These are phyloP conservation scores for Prunus mongolica DNA, from an alignment of 306 rosid species.

Conservation along the genomic window DNA sequence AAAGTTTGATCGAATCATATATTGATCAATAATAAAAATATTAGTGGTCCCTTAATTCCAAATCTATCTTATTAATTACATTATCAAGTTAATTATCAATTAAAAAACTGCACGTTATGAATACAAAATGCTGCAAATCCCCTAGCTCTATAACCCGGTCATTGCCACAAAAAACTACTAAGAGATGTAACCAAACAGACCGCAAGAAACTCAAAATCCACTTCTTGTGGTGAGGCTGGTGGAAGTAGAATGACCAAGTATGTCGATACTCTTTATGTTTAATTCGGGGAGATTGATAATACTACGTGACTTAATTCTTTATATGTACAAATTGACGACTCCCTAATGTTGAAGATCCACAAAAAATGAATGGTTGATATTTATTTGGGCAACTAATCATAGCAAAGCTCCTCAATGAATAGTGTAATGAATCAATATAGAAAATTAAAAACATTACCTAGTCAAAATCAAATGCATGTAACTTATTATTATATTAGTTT, in stretches of 20 bases:
- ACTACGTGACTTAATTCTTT: too few species aligned
- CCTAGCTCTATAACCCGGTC: too few species aligned
- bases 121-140: too few species aligned
- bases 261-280: too few species aligned
- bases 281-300: too few species aligned
- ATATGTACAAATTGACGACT: too few species aligned
- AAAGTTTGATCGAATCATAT: neutral
- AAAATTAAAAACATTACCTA: neutral
- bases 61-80: too few species aligned
- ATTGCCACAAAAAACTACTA: too few species aligned
- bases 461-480: neutral
- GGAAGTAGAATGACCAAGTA: too few species aligned
- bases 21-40: neutral
- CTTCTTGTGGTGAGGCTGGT: too few species aligned
- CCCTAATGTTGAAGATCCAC: neutral
- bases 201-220: neutral
- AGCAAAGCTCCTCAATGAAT: neutral
- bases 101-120: too few species aligned
- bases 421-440: neutral
- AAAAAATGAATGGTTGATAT: neutral
- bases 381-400: neutral
- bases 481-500: neutral
- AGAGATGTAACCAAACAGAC: neutral
- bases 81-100: too few species aligned
- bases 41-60: neutral